Percentiles rank a stretch among this genome's conserved stretches.
Conservation (phyloP, 371 early-diverging fungal species). For the Mucor indicus region DNA sequence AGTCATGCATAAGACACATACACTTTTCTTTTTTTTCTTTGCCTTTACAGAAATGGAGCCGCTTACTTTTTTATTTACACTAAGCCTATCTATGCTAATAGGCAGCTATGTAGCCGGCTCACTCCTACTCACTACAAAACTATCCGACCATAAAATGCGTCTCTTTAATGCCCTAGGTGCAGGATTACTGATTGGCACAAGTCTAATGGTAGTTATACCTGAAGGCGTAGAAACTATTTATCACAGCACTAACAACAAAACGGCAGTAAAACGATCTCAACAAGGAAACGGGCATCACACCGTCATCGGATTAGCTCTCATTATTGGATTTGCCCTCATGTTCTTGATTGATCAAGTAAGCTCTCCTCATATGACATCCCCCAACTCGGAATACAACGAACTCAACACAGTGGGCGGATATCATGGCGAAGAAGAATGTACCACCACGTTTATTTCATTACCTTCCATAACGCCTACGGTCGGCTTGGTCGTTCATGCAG, state of each 20-base stretch:
- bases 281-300: too few relatives aligned
- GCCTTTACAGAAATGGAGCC: slow-evolving; percentile 68
- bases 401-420: slow-evolving; percentile 5
- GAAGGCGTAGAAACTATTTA: slow-evolving; percentile 93
- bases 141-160: slow-evolving; percentile 71
- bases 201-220: slow-evolving; percentile 87
- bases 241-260: too few relatives aligned
- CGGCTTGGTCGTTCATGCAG: slow-evolving; percentile 92
- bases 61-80: slow-evolving; percentile 67
- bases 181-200: slow-evolving; percentile 89
- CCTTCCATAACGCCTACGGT: slow-evolving; percentile 59
- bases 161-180: slow-evolving; percentile 85
- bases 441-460: too few relatives aligned
- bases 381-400: slow-evolving; percentile 5
- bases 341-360: slow-evolving; percentile 80
- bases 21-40: too few relatives aligned
- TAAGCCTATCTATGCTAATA: slow-evolving; percentile 76
- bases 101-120: slow-evolving; percentile 87
- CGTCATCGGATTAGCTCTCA: slow-evolving; percentile 76
- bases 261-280: too few relatives aligned
- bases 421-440: too few relatives aligned
- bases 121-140: slow-evolving; percentile 78
- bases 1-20: too few relatives aligned
- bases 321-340: slow-evolving; percentile 88
- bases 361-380: slow-evolving; percentile 48